Evolutionary conservation across 176 grass and related monocot genomes (phyloP), one percentile per base, ranked within the genome.

Genomic region (Oryza nivara): DNA sequence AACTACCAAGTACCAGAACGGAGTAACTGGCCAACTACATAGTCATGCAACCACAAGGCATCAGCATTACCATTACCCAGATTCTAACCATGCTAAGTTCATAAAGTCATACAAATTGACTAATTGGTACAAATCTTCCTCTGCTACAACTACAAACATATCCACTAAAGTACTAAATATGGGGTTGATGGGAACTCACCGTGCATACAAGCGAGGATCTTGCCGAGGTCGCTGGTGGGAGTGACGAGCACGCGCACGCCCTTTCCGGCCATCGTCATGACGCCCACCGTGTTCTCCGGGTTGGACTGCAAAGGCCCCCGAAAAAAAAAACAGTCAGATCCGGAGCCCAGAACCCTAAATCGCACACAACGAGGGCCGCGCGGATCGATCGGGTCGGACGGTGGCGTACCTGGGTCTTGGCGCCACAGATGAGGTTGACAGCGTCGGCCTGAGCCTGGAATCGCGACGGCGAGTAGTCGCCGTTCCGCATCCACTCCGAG

Each of bases 401-500:
- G 61, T 19, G 63, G 26, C 45, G 34, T 83, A 96, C 96, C 93
- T 96, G 93, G 6, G 93, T 96, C 88, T 99, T 99, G 72, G 97
- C 93, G 23, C 97, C 97, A 67, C 97, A 99, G 54, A 99, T 94
- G 54, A 99, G 93, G 85, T 96, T 99, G 65, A 99, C 78, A 49
- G 96, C 96, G 43, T 99, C 96, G 67, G 93, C 86, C 78, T 99
- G 96, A 67, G 97, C 93, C 75, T 99, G 97, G 80, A 94, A 94
- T n/a, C 97, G 84, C 63, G 86, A 89, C 36, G 97, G 97, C 65
- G 81, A 20, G 77, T 96, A 99, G 75, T 99, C 97, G 79, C 97
- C 97, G 78, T 99, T 99, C 76, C 97, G 86, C 97, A 96, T 99
- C 97, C 97, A 99, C 92, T 99, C 97, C 32, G 97, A 99, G 74